Evolutionary conservation across 805 yeast species (phyloP), one percentile per base, ranked within the genome.

Genomic region (Candida broadrunensis): DNA sequence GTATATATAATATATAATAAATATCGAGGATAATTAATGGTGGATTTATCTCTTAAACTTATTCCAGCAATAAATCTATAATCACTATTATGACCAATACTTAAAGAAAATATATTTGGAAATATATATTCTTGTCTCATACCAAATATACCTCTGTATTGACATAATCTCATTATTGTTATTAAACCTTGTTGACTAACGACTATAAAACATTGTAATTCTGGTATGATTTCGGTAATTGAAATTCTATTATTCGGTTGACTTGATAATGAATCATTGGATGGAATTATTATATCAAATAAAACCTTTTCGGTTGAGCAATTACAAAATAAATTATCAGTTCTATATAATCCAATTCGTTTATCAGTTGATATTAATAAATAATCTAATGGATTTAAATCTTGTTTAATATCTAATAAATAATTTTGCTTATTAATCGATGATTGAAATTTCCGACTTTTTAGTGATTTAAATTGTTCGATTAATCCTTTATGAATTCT

Each of bases 321-420:
- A 47, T 67, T 72, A 50, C 81, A 77, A 26, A 73, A 63, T 17
- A 80, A 58, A 9, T 68, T 62, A 37, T 73, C 72, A 1, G 63
- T 62, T 19, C 72, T 59, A 47, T 76, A 72, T 19, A 80, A 52
- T 0, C 75, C 81, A 12, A 74, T 46, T 33, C 63, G 60, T 20
- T 60, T 49, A 4, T 69, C 65, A 0, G 83, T 75, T 0, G 83
- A 70, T 1, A 70, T 65, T 7, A 76, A 45, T 3, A 57, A 42
- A 17, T 54, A 44, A 24, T 38, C 41, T 8, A 31, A 20, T 16
- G 20, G 29, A 33, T 2, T 16, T 15, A 13, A 36, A 32, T 16
- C 18, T 25, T 23, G 21, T 7, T 7, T 16, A 2, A 8, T 7
- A 12, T 26, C 25, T 13, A 35, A 33, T 33, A 14, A 12, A 21